Evolutionary conservation across 2,329 filamentous ascomycete species (phyloP).

Genomic region (Cercospora nicotianae): DNA sequence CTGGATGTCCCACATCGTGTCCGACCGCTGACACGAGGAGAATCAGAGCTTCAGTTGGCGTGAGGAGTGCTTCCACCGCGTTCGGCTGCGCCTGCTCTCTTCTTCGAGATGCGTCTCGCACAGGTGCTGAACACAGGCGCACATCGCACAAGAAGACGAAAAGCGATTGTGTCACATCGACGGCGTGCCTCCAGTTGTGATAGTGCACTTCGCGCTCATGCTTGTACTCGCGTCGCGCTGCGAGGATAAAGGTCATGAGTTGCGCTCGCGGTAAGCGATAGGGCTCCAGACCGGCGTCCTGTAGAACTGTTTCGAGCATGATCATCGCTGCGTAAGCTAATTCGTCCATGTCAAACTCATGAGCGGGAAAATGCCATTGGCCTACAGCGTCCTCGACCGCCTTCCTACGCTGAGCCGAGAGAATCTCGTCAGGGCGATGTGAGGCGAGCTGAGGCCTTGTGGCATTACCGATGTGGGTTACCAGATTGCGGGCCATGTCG

Average conservation of each 20-base stretch:
- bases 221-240: slow-evolving; percentile 92
- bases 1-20: slow-evolving; percentile 95
- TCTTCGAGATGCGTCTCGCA: slow-evolving; percentile 51
- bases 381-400: slow-evolving; percentile 69
- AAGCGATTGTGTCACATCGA: slow-evolving; percentile 90
- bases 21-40: slow-evolving; percentile 94
- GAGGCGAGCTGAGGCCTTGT: slow-evolving; percentile 26
- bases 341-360: slow-evolving; percentile 87
- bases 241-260: slow-evolving; percentile 79
- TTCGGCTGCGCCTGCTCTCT: slow-evolving; percentile 40
- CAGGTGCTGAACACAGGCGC: slow-evolving; percentile 59
- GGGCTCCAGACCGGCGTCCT: slow-evolving; percentile 74
- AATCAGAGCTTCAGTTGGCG: slow-evolving; percentile 83
- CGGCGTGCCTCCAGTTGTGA: slow-evolving; percentile 96
- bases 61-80: slow-evolving; percentile 72
- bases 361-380: slow-evolving; percentile 84
- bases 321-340: slow-evolving; percentile 78
- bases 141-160: slow-evolving; percentile 83
- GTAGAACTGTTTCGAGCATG: slow-evolving; percentile 87
- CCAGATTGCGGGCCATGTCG: slow-evolving; percentile 36
- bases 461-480: slow-evolving; percentile 31
- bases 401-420: slow-evolving; percentile 60
- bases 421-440: slow-evolving; percentile 59
- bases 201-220: slow-evolving; percentile 58
- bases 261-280: slow-evolving; percentile 54